phyloP scores from a whole-genome alignment of 2,329 filamentous ascomycete species.

The Sclerotinia sclerotiorum region DNA sequence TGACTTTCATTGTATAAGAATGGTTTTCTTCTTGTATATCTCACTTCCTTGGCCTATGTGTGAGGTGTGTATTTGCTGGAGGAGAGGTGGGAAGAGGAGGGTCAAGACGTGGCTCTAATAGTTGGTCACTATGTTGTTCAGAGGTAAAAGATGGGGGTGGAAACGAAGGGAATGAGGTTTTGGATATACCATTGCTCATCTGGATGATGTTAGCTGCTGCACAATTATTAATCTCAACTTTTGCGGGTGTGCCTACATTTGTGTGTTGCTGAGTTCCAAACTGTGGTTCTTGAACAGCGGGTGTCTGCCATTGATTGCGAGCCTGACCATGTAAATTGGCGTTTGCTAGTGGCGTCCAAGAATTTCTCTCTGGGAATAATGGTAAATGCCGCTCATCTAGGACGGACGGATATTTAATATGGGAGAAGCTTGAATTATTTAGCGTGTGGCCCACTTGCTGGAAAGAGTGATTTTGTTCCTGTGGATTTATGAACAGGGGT shows the following conservation, averaged over 20 bases:
- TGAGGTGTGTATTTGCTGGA: not conserved
- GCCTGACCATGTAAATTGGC: not conserved
- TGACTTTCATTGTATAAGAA: not conserved
- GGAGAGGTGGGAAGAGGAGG: not conserved
- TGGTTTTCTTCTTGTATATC: not conserved
- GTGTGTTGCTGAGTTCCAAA: not conserved
- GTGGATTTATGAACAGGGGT: too few species aligned
- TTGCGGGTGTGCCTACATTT: not conserved
- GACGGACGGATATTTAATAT: not conserved
- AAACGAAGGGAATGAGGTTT: too few species aligned
- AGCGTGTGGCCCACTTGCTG: not conserved
- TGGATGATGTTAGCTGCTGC: not conserved
- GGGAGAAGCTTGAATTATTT: not conserved
- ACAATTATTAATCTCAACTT: not conserved
- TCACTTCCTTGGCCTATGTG: not conserved
- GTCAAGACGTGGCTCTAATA: not conserved
- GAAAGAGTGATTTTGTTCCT: not conserved
- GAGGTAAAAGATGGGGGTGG: too few species aligned
- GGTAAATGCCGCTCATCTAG: not conserved
- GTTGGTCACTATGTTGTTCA: not conserved
- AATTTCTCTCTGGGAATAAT: conserved; percentile 3
- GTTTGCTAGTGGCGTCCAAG: not conserved
- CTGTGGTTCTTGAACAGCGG: too few species aligned
- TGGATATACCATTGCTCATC: not conserved
- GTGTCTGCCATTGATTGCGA: too few species aligned